Evolutionary conservation across 805 yeast species (phyloP), one percentile per base, ranked within the genome.

Genomic region (Danielia oregonensis): DNA sequence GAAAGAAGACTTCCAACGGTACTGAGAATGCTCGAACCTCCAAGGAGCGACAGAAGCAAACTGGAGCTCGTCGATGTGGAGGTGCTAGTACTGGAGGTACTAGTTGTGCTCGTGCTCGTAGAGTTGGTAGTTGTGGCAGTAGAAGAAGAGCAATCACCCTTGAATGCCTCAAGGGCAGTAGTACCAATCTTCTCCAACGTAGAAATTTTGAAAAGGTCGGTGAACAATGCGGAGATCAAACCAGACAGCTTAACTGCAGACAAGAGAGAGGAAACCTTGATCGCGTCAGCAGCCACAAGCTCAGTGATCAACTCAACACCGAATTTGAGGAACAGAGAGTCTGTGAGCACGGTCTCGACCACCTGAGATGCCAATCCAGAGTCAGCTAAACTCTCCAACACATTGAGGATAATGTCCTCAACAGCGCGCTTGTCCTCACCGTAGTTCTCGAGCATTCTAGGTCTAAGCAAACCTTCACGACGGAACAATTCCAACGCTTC

Each of bases 291-390:
- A 9, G 42, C 43, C 34, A 64, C 45, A 15, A 65, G 56, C n/a
- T 55, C 50, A 32, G 45, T 43, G 33, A 65, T 42, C 42, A 66
- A 63, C 23, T 55, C 53, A 8, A 42, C 55, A n/a, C 59, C 70
- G 40, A 65, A 66, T 26, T 61, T 56, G 35, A 63, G 42, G 49
- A 62, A 66, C 17, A 43, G 30, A 17, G 59, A 21, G 46, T 65
- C 70, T n/a, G 68, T 61, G 36, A 65, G 51, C 17, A 65, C 59
- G 25, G 66, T 46, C 46, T 54, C 52, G 33, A 66, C 65, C 9
- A 66, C 68, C 17, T 61, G 57, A 16, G 60, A 39, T 6, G 65
- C 70, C 39, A 66, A 61, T n/a, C 72, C 72, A 11, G 70, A 65
- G 21, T 52, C 37, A 17, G 54, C 65, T 46, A 66, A 57, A n/a